phyloP scores from a whole-genome alignment of 306 rosid genomes.

The Dicorynia guianensis region DNA sequence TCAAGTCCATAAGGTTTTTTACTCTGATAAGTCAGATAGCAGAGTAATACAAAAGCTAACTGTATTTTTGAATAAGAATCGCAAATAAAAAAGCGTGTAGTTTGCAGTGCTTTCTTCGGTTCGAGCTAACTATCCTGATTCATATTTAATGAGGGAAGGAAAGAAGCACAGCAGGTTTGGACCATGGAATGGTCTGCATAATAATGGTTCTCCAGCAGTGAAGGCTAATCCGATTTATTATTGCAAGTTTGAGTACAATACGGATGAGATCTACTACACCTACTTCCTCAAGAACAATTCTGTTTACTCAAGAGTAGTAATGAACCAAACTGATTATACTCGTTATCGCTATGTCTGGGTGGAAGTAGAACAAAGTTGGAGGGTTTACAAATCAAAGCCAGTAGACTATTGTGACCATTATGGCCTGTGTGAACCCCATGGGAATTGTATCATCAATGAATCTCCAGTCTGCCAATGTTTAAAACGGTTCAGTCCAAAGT shows the following conservation, averaged over 20 bases:
- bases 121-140: constrained; percentile 19
- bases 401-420: not conserved
- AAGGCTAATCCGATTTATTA: not conserved
- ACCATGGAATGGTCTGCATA: constrained; percentile 16
- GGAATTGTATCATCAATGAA: not conserved
- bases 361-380: not conserved
- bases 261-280: not conserved
- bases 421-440: not conserved
- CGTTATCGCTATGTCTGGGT: constrained; percentile 12
- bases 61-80: no score
- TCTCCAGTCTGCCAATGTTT: constrained; percentile 5
- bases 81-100: no score
- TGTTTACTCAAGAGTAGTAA: not conserved
- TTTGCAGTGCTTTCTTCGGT: no score
- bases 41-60: no score
- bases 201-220: constrained; percentile 2
- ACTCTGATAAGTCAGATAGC: no score
- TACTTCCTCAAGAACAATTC: not conserved
- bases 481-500: not conserved
- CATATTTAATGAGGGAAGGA: not conserved
- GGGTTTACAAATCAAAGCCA: not conserved
- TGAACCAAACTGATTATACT: not conserved
- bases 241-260: not conserved
- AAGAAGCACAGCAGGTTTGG: not conserved
- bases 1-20: no score